phyloP scores from a whole-genome alignment of 139 green algal genomes.

The Microglena sp. region DNA sequence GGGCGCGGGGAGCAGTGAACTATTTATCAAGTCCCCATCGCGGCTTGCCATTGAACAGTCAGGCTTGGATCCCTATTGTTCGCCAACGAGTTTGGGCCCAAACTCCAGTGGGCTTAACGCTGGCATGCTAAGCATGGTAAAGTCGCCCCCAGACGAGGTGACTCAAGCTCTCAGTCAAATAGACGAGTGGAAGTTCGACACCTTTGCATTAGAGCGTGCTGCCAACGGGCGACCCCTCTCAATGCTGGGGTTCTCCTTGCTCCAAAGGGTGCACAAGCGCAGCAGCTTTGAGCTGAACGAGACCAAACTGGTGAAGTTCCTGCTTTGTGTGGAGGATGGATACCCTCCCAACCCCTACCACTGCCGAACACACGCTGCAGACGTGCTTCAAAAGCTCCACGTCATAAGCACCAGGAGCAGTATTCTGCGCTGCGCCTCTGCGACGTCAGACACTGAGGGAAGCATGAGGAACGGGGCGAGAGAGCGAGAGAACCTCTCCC shows the following conservation, averaged over 20 bases:
- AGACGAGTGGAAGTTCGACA: conserved; percentile 16
- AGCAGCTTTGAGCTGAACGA: background rate
- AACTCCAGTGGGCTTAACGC: no score
- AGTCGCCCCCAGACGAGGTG: no score
- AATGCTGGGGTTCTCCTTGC: conserved; percentile 10
- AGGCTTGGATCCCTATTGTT: no score
- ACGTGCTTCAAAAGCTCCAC: conserved; percentile 42
- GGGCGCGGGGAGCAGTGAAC: no score
- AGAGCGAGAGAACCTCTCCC: no score
- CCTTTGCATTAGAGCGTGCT: conserved; percentile 4
- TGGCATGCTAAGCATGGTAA: no score
- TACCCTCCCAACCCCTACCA: conserved; percentile 40
- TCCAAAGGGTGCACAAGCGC: conserved; percentile 2
- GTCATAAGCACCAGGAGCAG: conserved; percentile 23
- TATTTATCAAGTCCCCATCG: no score
- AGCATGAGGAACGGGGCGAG: no score
- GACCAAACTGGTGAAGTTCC: background rate
- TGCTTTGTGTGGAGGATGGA: background rate
- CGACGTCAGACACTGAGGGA: no score
- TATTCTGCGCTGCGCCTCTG: background rate
- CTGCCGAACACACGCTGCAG: conserved; percentile 37
- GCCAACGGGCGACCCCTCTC: conserved; percentile 9
- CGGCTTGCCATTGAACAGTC: no score
- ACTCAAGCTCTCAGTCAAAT: background rate
- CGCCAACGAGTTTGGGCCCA: no score